A percentile compares a stretch with the other conserved stretches of the same genome.
Conservation (phyloP, 2,329 filamentous ascomycete species). For the Penicillium oxalicum region DNA sequence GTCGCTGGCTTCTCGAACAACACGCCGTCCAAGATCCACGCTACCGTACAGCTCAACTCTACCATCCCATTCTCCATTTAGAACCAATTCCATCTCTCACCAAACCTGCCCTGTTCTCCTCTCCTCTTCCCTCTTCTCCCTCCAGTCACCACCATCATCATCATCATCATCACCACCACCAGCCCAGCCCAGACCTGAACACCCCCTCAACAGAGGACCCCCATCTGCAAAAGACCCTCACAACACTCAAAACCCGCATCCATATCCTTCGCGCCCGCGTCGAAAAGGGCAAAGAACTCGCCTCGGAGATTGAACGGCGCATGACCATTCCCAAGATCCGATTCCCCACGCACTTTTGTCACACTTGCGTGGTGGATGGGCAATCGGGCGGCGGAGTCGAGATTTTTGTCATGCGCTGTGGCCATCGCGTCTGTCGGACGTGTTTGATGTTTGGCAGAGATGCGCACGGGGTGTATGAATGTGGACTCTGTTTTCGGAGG, state of each 20-base stretch:
- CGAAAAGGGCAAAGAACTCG: constrained; percentile 22
- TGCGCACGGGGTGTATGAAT: constrained; percentile 14
- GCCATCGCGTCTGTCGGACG: constrained; percentile 18
- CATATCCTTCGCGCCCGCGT: constrained; percentile 17
- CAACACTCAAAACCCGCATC: constrained; percentile 4
- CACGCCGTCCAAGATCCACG: constrained; percentile 11
- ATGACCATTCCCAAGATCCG: constrained; percentile 7
- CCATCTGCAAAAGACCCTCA: neutral
- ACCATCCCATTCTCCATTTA: constrained; percentile 15
- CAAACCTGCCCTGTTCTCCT: constrained; percentile 3
- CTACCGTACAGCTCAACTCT: constrained; percentile 4
- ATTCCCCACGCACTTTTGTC: constrained; percentile 21
- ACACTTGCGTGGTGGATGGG: constrained; percentile 17
- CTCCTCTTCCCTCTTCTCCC: too few species aligned
- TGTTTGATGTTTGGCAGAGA: constrained; percentile 15
- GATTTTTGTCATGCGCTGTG: constrained; percentile 15
- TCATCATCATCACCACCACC: too few species aligned
- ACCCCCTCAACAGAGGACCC: neutral
- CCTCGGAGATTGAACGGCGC: constrained; percentile 18
- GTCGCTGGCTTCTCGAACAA: constrained; percentile 18
- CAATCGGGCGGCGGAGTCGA: constrained; percentile 9
- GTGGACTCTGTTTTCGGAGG: constrained; percentile 17
- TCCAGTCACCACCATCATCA: too few species aligned
- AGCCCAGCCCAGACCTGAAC: neutral
- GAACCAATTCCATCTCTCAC: constrained; percentile 13